phyloP scores from a whole-genome alignment of 1,284 basidiomycete species.

The Fomes fomentarius region DNA sequence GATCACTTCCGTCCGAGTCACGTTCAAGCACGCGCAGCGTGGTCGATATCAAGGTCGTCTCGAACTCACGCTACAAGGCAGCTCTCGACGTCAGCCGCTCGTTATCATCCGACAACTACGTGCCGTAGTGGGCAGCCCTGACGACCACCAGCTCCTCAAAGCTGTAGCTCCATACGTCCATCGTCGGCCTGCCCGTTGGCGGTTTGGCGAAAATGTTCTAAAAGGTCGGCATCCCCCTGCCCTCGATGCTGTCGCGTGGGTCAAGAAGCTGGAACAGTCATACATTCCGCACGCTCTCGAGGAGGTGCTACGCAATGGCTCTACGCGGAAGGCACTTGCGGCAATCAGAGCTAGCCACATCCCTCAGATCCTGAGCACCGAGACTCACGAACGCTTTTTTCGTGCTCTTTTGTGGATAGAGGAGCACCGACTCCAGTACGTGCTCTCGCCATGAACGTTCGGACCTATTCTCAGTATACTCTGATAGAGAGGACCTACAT shows the following conservation, averaged over 20 bases:
- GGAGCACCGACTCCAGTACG: conserved; percentile 59
- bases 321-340: conserved; percentile 10
- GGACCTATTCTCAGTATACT: too few relatives aligned
- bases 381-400: conserved; percentile 51
- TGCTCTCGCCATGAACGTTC: too few relatives aligned
- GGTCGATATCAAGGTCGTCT: conserved; percentile 19
- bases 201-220: neutral
- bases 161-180: conserved; percentile 31
- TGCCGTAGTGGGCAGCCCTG: conserved; percentile 29
- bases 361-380: conserved; percentile 40
- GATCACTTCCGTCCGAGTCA: too few relatives aligned
- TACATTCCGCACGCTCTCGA: conserved; percentile 1
- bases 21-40: neutral
- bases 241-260: conserved; percentile 11
- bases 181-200: conserved; percentile 7
- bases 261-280: conserved; percentile 8
- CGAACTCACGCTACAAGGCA: conserved; percentile 16
- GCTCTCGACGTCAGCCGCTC: conserved; percentile 26
- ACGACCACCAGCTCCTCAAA: conserved; percentile 29
- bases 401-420: conserved; percentile 60
- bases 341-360: conserved; percentile 35
- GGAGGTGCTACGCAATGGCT: conserved; percentile 4
- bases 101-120: conserved; percentile 28
- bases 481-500: too few relatives aligned
- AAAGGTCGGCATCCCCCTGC: conserved; percentile 6